Evolutionary conservation across 2,329 filamentous ascomycete genomes (phyloP), one percentile per base, ranked within the genome.

Genomic region (Epicoccum nigrum): DNA sequence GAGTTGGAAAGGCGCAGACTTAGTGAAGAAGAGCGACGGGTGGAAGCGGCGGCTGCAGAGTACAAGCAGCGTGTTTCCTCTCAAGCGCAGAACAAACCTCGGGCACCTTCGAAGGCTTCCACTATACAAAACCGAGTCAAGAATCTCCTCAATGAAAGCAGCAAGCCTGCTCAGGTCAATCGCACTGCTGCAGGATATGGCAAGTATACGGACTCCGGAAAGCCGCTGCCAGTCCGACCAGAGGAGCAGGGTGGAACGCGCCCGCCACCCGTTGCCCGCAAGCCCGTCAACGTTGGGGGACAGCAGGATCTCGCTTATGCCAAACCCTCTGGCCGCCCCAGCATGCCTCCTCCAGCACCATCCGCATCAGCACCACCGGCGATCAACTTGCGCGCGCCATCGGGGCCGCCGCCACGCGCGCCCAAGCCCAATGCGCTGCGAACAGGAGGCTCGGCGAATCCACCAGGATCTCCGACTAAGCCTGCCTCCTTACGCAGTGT

Each of bases 121-220:
- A 89, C 87, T 20, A 99, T 99, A 63, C 92, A 97, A 70, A 92
- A 90, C 67, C 87, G 93, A 58, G 90, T 99, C 46, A 90, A 95
- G 76, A 90, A 85, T 41, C 79, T 97, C 41, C 77, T 99, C 13
- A 87, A 86, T 54, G 92, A 97, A 65, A 90, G 88, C 32, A 64
- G 60, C 47, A 73, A 72, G 45, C 79, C 84, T 4, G 75, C 80
- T 1, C 69, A 81, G 1, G 75, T 77, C 12, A 82, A 84, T 21
- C 85, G 86, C 59, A 96, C 91, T 0, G 92, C 92, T 1, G 87
- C 92, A 58, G 93, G 93, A 0, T 97, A 97, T 69, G 94, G 94
- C 7, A 87, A 87, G 54, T 97, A 89, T 71, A 92, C 92, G 16
- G 89, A 69, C 19, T 63, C 61, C 1, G 61, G 58, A 11, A 71